A percentile compares a stretch with the other conserved stretches of the same genome.
Conservation (phyloP, 2,329 filamentous ascomycete species). For the Aspergillus proliferans region DNA sequence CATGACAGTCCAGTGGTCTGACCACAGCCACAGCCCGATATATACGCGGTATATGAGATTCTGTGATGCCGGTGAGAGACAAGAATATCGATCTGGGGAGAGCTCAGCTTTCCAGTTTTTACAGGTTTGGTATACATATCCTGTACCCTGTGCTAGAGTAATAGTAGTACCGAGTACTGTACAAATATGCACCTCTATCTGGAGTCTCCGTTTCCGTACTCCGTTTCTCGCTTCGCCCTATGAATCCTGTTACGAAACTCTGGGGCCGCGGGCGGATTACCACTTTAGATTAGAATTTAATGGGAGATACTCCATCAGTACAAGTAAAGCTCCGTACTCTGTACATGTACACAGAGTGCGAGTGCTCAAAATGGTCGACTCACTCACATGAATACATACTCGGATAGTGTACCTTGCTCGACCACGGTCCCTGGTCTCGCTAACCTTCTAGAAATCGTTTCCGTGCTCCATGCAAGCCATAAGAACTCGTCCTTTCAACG, state of each 20-base stretch:
- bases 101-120: no score
- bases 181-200: no score
- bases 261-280: conserved; percentile 8
- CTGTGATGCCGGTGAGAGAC: no score
- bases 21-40: no score
- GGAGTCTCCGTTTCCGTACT: no score
- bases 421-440: neutral
- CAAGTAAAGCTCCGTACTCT: neutral
- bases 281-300: no score
- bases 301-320: neutral
- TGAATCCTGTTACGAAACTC: conserved; percentile 18
- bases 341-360: neutral
- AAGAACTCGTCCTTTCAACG: neutral
- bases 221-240: neutral
- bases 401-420: neutral
- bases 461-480: conserved; percentile 15
- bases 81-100: no score
- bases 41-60: no score
- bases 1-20: no score
- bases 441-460: conserved; percentile 16
- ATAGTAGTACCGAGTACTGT: no score
- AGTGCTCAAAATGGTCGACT: neutral
- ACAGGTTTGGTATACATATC: no score
- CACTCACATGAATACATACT: neutral
- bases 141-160: no score